Evolutionary conservation across 2,329 filamentous ascomycete species (phyloP).

Genomic region (Zymoseptoria crescenta): DNA sequence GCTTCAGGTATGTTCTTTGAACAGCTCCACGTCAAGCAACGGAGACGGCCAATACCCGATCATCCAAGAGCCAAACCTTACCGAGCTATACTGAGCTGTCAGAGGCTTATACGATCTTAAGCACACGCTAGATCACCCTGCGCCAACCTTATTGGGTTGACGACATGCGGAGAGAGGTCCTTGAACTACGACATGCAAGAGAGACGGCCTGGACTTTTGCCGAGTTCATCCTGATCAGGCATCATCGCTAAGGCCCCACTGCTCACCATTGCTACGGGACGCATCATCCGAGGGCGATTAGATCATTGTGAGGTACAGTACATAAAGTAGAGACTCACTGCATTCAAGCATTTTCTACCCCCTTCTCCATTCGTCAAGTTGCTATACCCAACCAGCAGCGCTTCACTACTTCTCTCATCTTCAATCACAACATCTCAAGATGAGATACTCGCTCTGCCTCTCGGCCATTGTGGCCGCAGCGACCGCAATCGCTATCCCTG

Average conservation of each 20-base stretch:
- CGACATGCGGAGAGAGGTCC: background rate
- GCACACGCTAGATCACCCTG: background rate
- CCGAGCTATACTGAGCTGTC: background rate
- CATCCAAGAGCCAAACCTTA: background rate
- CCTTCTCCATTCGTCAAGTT: background rate
- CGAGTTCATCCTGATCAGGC: background rate
- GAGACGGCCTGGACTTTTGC: background rate
- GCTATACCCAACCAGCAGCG: background rate
- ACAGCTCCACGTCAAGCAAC: too few relatives aligned
- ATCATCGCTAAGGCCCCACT: background rate
- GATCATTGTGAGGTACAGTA: background rate
- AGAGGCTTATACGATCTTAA: background rate
- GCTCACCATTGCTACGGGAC: background rate
- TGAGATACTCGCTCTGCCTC: slow-evolving; percentile 8
- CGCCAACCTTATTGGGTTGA: background rate
- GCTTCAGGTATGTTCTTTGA: too few relatives aligned
- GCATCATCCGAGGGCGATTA: background rate
- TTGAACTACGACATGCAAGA: background rate
- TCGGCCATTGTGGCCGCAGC: slow-evolving; percentile 5
- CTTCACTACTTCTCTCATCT: background rate
- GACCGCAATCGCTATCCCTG: slow-evolving; percentile 4
- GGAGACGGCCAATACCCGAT: background rate
- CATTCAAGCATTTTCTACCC: background rate
- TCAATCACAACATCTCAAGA: background rate
- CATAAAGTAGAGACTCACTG: background rate